Conservation (phyloP, 805 yeast species). For the Sugiyamaella americana region DNA sequence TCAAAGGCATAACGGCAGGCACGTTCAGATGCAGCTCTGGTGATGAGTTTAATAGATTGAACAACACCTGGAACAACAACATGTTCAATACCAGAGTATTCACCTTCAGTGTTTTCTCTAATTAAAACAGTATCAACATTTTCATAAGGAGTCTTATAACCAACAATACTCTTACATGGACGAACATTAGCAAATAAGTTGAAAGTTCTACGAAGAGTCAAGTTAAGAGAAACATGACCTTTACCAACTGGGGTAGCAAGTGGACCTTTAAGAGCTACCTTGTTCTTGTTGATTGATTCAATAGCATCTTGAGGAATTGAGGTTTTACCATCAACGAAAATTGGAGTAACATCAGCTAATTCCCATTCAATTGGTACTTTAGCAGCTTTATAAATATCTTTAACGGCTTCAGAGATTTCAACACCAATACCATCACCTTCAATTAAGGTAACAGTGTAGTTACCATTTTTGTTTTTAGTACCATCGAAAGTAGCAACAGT, state of each 20-base stretch:
- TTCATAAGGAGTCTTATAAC: slow-evolving; percentile 85
- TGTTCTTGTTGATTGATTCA: slow-evolving; percentile 84
- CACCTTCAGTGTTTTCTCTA: slow-evolving; percentile 97
- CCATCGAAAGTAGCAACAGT: slow-evolving; percentile 39
- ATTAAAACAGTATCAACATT: slow-evolving; percentile 91
- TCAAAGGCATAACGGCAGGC: slow-evolving; percentile 96
- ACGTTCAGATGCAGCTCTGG: slow-evolving; percentile 93
- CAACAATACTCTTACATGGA: slow-evolving; percentile 90
- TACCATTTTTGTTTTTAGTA: slow-evolving; percentile 49
- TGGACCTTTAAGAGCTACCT: slow-evolving; percentile 96
- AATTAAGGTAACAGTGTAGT: slow-evolving; percentile 87
- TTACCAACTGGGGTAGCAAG: slow-evolving; percentile 98
- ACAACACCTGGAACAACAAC: slow-evolving; percentile 97
- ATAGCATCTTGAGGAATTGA: slow-evolving; percentile 90
- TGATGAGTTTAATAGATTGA: slow-evolving; percentile 94
- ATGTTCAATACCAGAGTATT: slow-evolving; percentile 90
- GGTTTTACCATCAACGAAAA: slow-evolving; percentile 85
- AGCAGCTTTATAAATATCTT: slow-evolving; percentile 89
- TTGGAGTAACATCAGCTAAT: slow-evolving; percentile 91
- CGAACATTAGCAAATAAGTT: slow-evolving; percentile 94
- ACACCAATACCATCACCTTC: slow-evolving; percentile 99
- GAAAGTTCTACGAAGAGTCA: slow-evolving; percentile 96
- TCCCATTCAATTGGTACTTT: slow-evolving; percentile 96
- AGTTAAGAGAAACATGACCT: slow-evolving; percentile 96
- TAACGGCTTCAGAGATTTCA: slow-evolving; percentile 91